Percentiles rank a stretch among this genome's conserved stretches.
These are phyloP conservation scores for Uronychia binucleata DNA, from an alignment of 73 alveolate species.

Conservation along the genomic window DNA sequence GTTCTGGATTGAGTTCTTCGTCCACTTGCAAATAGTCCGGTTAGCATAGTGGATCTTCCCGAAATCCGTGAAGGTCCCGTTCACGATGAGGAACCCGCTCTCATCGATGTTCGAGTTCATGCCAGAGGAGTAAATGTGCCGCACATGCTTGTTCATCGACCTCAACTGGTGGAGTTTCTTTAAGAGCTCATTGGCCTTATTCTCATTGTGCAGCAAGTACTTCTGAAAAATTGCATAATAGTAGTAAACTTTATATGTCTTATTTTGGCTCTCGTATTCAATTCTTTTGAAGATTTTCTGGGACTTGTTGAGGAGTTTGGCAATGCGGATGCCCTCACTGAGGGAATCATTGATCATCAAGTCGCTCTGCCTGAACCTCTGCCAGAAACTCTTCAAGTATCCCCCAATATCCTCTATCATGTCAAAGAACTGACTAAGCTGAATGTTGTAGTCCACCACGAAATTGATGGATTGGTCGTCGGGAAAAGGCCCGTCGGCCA, in stretches of 20 bases:
- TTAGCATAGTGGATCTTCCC: slow-evolving; percentile 49
- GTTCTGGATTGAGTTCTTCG: not conserved
- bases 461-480: not conserved
- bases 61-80: slow-evolving; percentile 28
- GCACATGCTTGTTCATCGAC: not conserved
- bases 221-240: not conserved
- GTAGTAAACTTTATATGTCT: not conserved
- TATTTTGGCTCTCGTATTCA: not conserved
- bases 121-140: not conserved
- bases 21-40: slow-evolving; percentile 11
- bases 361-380: not conserved
- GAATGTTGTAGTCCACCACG: not conserved
- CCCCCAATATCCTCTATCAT: not conserved
- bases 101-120: slow-evolving; percentile 16
- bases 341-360: not conserved
- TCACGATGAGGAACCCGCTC: slow-evolving; percentile 28
- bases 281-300: no score
- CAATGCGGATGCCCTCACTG: not conserved
- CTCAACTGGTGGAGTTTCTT: not conserved
- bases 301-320: not conserved
- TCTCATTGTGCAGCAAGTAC: not conserved
- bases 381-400: not conserved
- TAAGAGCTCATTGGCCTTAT: not conserved
- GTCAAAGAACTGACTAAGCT: not conserved
- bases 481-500: not conserved